Evolutionary conservation across 192 early-diverging fungal species (phyloP).

Genomic region (Spinellus fusiger): DNA sequence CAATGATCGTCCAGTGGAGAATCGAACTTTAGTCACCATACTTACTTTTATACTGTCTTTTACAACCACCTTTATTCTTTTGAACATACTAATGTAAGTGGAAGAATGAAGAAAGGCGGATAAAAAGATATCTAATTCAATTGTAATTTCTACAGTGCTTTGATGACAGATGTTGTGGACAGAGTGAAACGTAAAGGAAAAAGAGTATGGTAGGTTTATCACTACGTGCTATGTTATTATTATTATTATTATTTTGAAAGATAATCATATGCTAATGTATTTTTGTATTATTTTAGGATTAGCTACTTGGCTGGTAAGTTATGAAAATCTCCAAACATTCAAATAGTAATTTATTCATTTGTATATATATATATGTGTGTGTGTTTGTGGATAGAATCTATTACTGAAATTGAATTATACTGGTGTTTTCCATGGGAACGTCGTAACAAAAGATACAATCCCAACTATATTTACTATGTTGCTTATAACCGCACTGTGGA

Average conservation of each 20-base stretch:
- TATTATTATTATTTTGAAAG: background rate
- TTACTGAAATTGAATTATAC: conserved; percentile 11
- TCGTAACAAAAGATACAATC: conserved; percentile 6
- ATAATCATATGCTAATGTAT: background rate
- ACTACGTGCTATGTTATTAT: background rate
- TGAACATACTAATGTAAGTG: conserved; percentile 16
- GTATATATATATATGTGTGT: background rate
- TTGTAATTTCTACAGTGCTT: background rate
- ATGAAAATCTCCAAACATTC: background rate
- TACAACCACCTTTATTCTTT: conserved; percentile 6
- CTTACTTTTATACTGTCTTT: conserved; percentile 8
- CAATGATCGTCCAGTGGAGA: background rate
- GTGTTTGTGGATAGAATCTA: background rate
- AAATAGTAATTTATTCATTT: background rate
- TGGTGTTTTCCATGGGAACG: conserved; percentile 1
- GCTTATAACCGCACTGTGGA: background rate
- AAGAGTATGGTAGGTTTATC: background rate
- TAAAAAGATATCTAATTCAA: background rate
- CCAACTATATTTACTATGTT: conserved; percentile 13
- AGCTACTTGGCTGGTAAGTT: conserved; percentile 14
- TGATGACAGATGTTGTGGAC: conserved; percentile 12
- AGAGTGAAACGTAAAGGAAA: conserved; percentile 3
- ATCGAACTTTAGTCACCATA: background rate
- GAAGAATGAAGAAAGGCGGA: background rate
- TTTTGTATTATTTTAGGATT: background rate